Evolutionary conservation across 176 grass and related monocot genomes (phyloP).

Genomic region (Thinopyrum elongatum): DNA sequence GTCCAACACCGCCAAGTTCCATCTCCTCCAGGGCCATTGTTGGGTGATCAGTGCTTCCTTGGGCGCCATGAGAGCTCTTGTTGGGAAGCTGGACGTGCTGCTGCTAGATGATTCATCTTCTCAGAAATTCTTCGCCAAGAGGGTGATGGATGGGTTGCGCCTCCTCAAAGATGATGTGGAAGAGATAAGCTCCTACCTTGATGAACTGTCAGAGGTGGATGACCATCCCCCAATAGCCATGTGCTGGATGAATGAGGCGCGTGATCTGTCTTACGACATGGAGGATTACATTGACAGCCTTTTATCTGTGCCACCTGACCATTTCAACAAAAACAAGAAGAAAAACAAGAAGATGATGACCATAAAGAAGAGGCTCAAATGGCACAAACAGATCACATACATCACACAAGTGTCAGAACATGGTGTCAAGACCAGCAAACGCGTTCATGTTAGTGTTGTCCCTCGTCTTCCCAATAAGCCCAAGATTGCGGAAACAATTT

Average conservation of each 20-base stretch:
- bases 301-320: not conserved
- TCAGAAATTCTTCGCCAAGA: not conserved
- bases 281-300: not conserved
- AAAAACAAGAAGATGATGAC: too few species aligned
- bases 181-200: not conserved
- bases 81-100: not conserved
- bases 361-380: too few species aligned
- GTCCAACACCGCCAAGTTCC: slow-evolving; percentile 56
- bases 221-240: not conserved
- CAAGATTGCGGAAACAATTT: not conserved
- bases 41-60: not conserved
- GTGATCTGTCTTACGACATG: not conserved
- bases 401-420: rapidly evolving
- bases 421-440: too few species aligned
- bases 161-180: not conserved
- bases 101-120: too few species aligned
- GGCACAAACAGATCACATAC: too few species aligned
- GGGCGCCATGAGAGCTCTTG: not conserved
- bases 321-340: not conserved
- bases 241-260: not conserved
- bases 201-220: not conserved
- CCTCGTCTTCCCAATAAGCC: not conserved
- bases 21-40: slow-evolving; percentile 46
- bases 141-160: not conserved
- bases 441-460: too few species aligned